Percentiles rank a stretch among this genome's conserved stretches.
These are phyloP conservation scores for Pseudofabraea citricarpa DNA, from an alignment of 2,329 filamentous ascomycete species.

Conservation along the genomic window DNA sequence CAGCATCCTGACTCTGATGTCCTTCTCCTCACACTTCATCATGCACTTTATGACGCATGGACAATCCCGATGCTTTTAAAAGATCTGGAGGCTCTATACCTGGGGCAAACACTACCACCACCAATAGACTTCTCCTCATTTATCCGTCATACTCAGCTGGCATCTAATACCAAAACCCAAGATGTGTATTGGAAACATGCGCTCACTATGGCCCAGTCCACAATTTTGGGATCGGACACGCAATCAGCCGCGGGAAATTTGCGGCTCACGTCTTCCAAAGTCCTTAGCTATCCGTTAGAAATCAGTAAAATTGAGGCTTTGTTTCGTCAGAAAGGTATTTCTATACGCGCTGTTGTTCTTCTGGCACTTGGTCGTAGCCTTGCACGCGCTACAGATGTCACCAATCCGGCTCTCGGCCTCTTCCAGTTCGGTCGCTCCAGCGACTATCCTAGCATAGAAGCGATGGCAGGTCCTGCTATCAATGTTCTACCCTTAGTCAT, in stretches of 20 bases:
- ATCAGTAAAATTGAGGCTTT: background rate
- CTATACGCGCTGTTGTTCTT: slow-evolving; percentile 1
- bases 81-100: background rate
- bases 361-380: slow-evolving; percentile 3
- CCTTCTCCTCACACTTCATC: background rate
- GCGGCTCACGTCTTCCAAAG: background rate
- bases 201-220: background rate
- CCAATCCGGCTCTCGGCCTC: slow-evolving; percentile 2
- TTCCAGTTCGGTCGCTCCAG: slow-evolving; percentile 3
- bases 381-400: background rate
- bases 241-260: background rate
- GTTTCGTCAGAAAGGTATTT: background rate
- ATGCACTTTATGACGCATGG: slow-evolving; percentile 1
- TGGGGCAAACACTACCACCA: background rate
- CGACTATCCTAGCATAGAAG: background rate
- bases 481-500: slow-evolving; percentile 2
- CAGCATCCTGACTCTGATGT: background rate
- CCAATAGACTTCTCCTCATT: background rate
- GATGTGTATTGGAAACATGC: background rate
- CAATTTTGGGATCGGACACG: background rate
- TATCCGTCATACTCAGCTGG: background rate
- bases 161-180: background rate
- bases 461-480: slow-evolving; percentile 1
- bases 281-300: too few relatives aligned
- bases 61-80: background rate